Evolutionary conservation across 805 yeast species (phyloP).

Genomic region (Komagataella mondaviorum): DNA sequence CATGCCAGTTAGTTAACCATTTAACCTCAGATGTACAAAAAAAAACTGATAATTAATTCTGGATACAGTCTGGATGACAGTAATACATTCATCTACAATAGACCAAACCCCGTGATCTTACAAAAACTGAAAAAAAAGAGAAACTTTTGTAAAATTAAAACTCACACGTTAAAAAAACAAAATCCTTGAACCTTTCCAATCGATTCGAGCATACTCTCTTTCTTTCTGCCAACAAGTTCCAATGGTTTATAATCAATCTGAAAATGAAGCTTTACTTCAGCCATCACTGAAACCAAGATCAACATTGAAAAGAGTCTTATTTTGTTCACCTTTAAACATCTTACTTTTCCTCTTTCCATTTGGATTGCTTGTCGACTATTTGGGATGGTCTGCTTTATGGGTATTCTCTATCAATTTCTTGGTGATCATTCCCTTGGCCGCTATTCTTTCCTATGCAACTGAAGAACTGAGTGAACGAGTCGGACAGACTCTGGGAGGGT

Average conservation of each 20-base stretch:
- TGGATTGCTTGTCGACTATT: constrained; percentile 62
- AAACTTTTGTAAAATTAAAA: no score
- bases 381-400: constrained; percentile 37
- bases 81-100: no score
- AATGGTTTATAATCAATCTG: background rate
- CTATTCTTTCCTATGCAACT: constrained; percentile 81
- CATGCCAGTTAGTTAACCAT: no score
- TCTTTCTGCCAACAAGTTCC: background rate
- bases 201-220: background rate
- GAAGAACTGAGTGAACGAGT: constrained; percentile 82
- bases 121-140: no score
- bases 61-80: no score
- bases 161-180: no score
- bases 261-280: background rate
- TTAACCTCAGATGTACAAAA: no score
- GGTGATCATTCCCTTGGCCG: constrained; percentile 88
- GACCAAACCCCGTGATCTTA: no score
- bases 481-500: constrained; percentile 88
- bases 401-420: constrained; percentile 68
- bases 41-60: no score
- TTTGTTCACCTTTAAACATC: constrained; percentile 31
- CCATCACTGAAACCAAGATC: background rate
- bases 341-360: constrained; percentile 78
- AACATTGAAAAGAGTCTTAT: background rate
- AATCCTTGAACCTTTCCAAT: no score